phyloP scores from a whole-genome alignment of 352 stramenopile genomes.

The Pythium rishiriense region DNA sequence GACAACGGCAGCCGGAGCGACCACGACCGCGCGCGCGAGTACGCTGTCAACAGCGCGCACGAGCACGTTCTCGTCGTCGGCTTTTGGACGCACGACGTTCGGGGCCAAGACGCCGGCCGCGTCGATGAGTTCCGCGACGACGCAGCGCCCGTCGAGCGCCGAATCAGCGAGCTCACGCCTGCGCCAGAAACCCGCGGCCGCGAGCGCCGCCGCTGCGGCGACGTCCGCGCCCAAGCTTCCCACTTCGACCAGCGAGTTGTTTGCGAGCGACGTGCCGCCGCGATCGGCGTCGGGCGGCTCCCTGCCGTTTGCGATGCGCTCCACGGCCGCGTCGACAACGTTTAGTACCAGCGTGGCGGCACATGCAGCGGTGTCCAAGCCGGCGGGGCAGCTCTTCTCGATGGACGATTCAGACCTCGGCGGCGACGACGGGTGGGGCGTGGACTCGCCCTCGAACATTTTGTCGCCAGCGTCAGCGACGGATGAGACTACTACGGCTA shows the following conservation, averaged over 20 bases:
- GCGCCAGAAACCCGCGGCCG: constrained; percentile 47
- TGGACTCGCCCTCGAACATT: constrained; percentile 63
- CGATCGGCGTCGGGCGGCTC: constrained; percentile 6
- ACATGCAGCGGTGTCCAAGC: constrained; percentile 10
- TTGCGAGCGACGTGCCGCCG: constrained; percentile 17
- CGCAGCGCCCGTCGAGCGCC: constrained; percentile 49
- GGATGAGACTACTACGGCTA: neutral
- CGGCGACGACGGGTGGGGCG: constrained; percentile 68
- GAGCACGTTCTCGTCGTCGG: constrained; percentile 23
- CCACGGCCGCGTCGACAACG: neutral
- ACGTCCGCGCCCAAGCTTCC: constrained; percentile 14
- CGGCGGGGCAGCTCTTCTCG: constrained; percentile 53
- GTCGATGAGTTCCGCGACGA: neutral
- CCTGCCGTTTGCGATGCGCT: neutral
- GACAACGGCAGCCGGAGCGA: neutral
- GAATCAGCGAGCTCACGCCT: constrained; percentile 37
- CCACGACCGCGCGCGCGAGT: constrained; percentile 3
- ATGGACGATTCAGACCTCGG: constrained; percentile 75
- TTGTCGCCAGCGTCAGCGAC: constrained; percentile 35
- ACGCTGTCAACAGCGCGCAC: constrained; percentile 6
- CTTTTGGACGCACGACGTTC: constrained; percentile 19
- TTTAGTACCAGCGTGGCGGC: neutral
- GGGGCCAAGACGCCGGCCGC: neutral
- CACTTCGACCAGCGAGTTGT: constrained; percentile 11
- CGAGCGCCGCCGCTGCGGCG: constrained; percentile 3